These are phyloP conservation scores for Cubamyces lactineus DNA, from an alignment of 768 basidiomycete genomes.

Conservation along the genomic window DNA sequence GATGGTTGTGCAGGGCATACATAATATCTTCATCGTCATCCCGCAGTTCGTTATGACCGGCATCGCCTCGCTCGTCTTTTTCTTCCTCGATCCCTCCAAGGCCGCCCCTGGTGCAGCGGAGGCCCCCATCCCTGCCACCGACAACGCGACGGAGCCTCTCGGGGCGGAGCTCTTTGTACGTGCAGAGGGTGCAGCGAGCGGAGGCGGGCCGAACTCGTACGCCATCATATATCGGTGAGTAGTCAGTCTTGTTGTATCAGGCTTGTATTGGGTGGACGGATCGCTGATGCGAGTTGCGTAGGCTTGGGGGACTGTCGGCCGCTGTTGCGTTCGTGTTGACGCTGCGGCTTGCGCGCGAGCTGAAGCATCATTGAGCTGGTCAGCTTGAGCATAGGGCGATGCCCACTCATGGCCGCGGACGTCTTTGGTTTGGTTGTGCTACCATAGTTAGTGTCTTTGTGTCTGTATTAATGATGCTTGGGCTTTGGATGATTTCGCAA, in stretches of 20 bases:
- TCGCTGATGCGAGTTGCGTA: constrained; percentile 28
- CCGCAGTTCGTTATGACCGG: constrained; percentile 94
- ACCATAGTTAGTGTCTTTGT: no score
- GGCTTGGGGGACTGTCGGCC: constrained; percentile 61
- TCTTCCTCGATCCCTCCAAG: constrained; percentile 73
- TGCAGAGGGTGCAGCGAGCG: constrained; percentile 31
- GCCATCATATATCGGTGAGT: constrained; percentile 80
- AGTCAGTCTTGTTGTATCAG: background rate
- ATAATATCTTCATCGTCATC: constrained; percentile 91
- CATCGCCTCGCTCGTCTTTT: constrained; percentile 84
- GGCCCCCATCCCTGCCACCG: constrained; percentile 7
- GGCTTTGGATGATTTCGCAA: no score
- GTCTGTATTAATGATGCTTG: no score
- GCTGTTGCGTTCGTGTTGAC: constrained; percentile 57
- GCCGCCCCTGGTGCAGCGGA: constrained; percentile 30
- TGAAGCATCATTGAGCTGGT: constrained; percentile 45
- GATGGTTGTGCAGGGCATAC: constrained; percentile 69
- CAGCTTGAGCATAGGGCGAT: background rate
- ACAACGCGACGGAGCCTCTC: background rate
- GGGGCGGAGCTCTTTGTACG: constrained; percentile 8
- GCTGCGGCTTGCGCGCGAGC: constrained; percentile 56
- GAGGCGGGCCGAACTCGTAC: constrained; percentile 63
- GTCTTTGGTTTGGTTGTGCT: no score
- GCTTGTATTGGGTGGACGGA: background rate
- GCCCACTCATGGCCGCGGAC: background rate